These are phyloP conservation scores for Schizothecium vesticola DNA, from an alignment of 495 filamentous ascomycete genomes.

Conservation along the genomic window DNA sequence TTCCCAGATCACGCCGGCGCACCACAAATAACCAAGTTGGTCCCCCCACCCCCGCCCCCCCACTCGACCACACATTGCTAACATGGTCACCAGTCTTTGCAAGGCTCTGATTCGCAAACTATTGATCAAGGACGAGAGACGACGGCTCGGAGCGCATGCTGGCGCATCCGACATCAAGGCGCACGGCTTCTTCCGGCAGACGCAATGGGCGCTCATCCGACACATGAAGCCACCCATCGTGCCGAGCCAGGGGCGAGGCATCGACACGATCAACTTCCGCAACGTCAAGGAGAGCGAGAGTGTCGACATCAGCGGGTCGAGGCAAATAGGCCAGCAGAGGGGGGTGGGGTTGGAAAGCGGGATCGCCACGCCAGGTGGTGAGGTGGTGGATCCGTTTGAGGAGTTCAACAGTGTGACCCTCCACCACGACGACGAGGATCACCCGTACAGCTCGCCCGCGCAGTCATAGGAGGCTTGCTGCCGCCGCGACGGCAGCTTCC, in stretches of 20 bases:
- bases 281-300: conserved; percentile 96
- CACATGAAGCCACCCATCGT: conserved; percentile 99
- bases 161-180: conserved; percentile 95
- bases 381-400: conserved; percentile 86
- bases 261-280: conserved; percentile 93
- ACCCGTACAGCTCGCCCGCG: conserved; percentile 23
- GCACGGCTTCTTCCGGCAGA: conserved; percentile 92
- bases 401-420: conserved; percentile 98
- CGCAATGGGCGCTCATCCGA: conserved; percentile 93
- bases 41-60: conserved; percentile 10
- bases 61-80: neutral
- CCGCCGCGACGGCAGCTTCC: neutral
- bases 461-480: conserved; percentile 18
- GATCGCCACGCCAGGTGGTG: conserved; percentile 75
- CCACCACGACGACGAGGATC: conserved; percentile 87
- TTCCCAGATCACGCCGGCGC: conserved; percentile 85
- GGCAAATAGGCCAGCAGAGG: conserved; percentile 44
- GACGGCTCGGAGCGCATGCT: conserved; percentile 87
- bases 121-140: conserved; percentile 95
- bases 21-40: conserved; percentile 87
- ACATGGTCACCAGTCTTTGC: conserved; percentile 59
- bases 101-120: conserved; percentile 96
- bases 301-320: conserved; percentile 77
- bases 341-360: conserved; percentile 84
- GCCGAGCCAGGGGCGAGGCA: conserved; percentile 82